phyloP scores from a whole-genome alignment of 140 eudicot species.

The Oenanthe javanica region DNA sequence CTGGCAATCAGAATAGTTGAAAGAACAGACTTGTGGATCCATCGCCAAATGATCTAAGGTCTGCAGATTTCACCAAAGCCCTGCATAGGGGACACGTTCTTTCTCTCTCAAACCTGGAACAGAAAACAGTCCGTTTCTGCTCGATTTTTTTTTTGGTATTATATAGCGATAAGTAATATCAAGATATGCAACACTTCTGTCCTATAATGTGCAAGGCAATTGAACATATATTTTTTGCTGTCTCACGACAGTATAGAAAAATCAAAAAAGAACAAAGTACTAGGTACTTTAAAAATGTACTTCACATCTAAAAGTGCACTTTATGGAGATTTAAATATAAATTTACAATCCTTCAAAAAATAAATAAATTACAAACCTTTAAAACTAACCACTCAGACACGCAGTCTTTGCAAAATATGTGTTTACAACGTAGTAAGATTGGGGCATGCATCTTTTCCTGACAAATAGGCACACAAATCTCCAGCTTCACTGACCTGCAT shows the following conservation, averaged over 20 bases:
- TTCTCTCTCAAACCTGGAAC: neutral
- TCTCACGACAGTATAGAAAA: neutral
- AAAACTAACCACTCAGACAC: conserved; percentile 6
- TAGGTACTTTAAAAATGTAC: neutral
- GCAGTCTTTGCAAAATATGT: conserved; percentile 4
- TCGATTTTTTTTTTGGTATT: neutral
- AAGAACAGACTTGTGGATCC: conserved; percentile 8
- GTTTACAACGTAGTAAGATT: conserved; percentile 4
- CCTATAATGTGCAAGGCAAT: neutral
- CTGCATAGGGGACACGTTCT: neutral
- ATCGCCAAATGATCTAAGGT: conserved; percentile 5
- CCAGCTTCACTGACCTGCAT: conserved; percentile 4
- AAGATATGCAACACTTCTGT: neutral
- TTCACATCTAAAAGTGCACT: neutral
- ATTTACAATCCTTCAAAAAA: no score
- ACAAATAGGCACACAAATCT: conserved; percentile 7
- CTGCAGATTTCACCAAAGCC: conserved; percentile 5
- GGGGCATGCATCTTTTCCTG: conserved; percentile 4
- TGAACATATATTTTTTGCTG: neutral
- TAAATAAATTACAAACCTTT: neutral
- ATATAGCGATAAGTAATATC: no score
- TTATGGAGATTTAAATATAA: no score
- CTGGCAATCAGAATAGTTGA: neutral
- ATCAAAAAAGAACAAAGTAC: neutral
- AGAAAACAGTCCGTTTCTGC: neutral